Percentiles rank a stretch among this genome's conserved stretches.
Evolutionary conservation across 805 yeast species (phyloP).

Genomic region (Teunomyces aglyptinius): DNA sequence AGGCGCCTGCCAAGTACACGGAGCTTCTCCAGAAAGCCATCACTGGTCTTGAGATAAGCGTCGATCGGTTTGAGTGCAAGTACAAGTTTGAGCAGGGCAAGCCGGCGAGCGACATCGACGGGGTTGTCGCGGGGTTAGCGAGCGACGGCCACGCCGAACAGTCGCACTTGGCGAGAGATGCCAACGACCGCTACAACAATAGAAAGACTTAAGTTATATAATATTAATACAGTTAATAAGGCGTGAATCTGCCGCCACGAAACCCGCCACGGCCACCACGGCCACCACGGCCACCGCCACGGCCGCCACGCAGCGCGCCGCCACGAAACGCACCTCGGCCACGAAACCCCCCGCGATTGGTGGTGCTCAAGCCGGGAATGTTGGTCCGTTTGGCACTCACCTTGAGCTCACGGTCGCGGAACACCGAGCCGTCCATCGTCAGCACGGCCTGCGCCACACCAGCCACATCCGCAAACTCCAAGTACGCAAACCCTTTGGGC

Average conservation of each 20-base stretch:
- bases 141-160: constrained; percentile 32
- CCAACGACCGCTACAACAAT: constrained; percentile 11
- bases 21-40: constrained; percentile 47
- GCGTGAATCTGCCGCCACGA: constrained; percentile 14
- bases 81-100: constrained; percentile 58
- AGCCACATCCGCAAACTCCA: constrained; percentile 73
- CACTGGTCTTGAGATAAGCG: constrained; percentile 55
- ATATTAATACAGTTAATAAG: constrained; percentile 8
- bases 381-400: constrained; percentile 80
- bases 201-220: not conserved
- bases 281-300: not conserved
- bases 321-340: constrained; percentile 27
- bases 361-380: constrained; percentile 59
- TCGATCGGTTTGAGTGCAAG: constrained; percentile 47
- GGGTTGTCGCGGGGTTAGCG: constrained; percentile 49
- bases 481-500: constrained; percentile 85
- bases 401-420: constrained; percentile 69
- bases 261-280: not conserved
- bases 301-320: constrained; percentile 17
- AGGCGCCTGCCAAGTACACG: constrained; percentile 53
- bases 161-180: constrained; percentile 20
- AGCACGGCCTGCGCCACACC: constrained; percentile 62
- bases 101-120: constrained; percentile 44
- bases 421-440: constrained; percentile 58
- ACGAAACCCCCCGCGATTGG: constrained; percentile 31